Conservation (phyloP, 331 rosid species). For the Cydonia oblonga region DNA sequence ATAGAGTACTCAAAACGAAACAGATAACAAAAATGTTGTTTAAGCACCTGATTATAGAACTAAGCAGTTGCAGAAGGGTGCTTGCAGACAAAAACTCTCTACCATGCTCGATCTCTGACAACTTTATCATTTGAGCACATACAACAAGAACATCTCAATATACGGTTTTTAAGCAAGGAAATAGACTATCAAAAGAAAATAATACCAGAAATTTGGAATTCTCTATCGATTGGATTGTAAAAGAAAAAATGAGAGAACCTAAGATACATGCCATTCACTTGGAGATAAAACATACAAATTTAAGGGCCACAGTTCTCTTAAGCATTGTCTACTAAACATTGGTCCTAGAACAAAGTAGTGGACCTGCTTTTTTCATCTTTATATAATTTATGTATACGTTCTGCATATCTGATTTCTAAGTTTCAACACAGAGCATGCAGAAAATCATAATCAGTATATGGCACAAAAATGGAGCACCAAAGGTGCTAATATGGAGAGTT, state of each 20-base stretch:
- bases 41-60: slow-evolving; percentile 64
- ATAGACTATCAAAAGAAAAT: background rate
- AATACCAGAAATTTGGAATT: background rate
- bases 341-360: background rate
- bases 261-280: background rate
- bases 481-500: background rate
- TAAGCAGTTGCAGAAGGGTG: slow-evolving; percentile 57
- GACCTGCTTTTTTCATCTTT: background rate
- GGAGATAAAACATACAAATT: background rate
- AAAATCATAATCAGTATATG: background rate
- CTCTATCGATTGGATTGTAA: background rate
- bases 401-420: background rate
- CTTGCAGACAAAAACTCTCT: slow-evolving; percentile 58
- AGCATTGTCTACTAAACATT: background rate
- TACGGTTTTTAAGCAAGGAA: background rate
- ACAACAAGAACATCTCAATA: slow-evolving; percentile 2
- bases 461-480: background rate
- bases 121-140: slow-evolving; percentile 38
- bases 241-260: background rate
- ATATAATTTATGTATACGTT: background rate
- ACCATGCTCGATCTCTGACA: slow-evolving; percentile 71
- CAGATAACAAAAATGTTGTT: background rate
- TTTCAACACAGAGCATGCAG: background rate
- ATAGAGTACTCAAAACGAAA: background rate
- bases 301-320: background rate